Evolutionary conservation across 345 rosid genomes (phyloP).

Genomic region (Psidium guajava): DNA sequence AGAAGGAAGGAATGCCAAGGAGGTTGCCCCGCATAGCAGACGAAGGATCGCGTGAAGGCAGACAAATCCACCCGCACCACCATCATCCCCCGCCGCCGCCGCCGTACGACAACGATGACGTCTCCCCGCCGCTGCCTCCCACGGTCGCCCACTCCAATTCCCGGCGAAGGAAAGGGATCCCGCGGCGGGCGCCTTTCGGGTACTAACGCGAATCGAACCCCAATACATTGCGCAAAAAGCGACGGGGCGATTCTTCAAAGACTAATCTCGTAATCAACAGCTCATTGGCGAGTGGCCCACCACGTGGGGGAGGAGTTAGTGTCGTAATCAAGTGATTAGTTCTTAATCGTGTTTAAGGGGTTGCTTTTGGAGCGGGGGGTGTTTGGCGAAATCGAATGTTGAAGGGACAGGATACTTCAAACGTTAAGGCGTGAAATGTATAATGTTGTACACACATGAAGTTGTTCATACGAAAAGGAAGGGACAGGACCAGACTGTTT

Average conservation of each 20-base stretch:
- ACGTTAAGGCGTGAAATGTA: neutral
- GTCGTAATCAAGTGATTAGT: neutral
- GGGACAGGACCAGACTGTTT: neutral
- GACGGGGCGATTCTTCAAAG: neutral
- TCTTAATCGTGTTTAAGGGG: neutral
- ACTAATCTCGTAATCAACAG: neutral
- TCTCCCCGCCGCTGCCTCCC: neutral
- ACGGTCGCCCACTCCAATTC: slow-evolving; percentile 1
- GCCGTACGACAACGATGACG: neutral
- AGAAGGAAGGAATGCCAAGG: neutral
- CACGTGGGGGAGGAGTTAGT: neutral
- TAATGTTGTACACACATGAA: neutral
- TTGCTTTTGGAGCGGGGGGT: neutral
- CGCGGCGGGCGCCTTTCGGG: slow-evolving; percentile 32
- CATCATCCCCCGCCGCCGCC: neutral
- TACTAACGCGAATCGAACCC: neutral
- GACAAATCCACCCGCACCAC: neutral
- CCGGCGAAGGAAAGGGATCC: slow-evolving; percentile 34
- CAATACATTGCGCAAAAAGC: neutral
- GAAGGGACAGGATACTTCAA: neutral
- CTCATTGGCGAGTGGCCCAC: neutral
- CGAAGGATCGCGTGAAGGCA: slow-evolving; percentile 5
- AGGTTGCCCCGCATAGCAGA: slow-evolving; percentile 14
- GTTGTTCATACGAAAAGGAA: neutral
- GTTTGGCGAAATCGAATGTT: neutral